Percentiles rank a stretch among this genome's conserved stretches.
phyloP scores from a whole-genome alignment of 768 basidiomycete species.

The Mrakia frigida region DNA sequence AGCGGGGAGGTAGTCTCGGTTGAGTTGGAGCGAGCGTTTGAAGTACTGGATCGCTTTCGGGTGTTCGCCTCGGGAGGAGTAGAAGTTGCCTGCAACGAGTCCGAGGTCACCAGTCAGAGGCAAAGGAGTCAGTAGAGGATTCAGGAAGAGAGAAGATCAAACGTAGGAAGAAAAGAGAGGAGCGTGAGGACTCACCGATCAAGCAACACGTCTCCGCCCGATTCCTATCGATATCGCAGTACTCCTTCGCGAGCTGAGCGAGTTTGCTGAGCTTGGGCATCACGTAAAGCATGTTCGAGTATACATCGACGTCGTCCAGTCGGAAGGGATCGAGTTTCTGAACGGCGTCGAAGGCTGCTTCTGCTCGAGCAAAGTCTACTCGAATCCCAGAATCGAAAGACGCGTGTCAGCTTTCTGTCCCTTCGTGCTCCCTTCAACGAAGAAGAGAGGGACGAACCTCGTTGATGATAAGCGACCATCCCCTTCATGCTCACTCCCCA shows the following conservation, averaged over 20 bases:
- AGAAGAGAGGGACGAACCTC: constrained; percentile 55
- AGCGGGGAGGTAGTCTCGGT: constrained; percentile 88
- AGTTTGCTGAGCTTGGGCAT: constrained; percentile 82
- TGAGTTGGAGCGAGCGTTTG: constrained; percentile 85
- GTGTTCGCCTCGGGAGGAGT: constrained; percentile 86
- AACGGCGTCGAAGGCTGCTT: constrained; percentile 76
- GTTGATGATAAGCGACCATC: constrained; percentile 78
- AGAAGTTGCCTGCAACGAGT: constrained; percentile 80
- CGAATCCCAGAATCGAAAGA: not conserved
- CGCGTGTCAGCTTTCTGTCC: not conserved
- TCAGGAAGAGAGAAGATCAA: not conserved
- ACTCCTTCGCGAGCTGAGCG: constrained; percentile 85
- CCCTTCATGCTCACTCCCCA: constrained; percentile 59
- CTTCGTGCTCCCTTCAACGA: no score
- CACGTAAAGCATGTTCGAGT: constrained; percentile 94
- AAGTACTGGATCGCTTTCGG: constrained; percentile 96
- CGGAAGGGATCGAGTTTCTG: constrained; percentile 74
- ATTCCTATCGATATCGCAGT: constrained; percentile 80
- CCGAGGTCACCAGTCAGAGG: not conserved
- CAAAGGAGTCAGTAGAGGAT: not conserved
- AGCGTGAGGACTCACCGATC: constrained; percentile 82
- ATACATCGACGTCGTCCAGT: constrained; percentile 91
- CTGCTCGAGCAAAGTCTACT: constrained; percentile 83
- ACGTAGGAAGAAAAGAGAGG: not conserved
- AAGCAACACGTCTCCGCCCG: constrained; percentile 94